phyloP scores from a whole-genome alignment of 1,284 basidiomycete species.

The Marasmius sp. region DNA sequence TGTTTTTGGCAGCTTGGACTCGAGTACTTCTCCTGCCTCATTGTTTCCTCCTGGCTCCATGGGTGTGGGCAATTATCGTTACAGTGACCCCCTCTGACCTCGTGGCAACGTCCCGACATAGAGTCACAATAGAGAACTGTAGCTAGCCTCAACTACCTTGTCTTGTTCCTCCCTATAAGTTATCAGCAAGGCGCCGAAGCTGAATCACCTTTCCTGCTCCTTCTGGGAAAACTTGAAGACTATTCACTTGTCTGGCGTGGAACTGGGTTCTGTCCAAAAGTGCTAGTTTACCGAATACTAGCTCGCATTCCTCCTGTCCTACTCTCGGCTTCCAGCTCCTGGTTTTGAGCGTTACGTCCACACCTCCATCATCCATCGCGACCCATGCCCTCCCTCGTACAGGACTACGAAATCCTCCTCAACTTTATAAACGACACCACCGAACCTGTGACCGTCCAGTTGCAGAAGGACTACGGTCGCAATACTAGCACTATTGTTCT shows the following conservation, averaged over 20 bases:
- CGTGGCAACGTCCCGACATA: neutral
- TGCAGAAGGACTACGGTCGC: slow-evolving; percentile 62
- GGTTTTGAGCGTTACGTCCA: neutral
- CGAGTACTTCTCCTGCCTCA: neutral
- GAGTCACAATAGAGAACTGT: neutral
- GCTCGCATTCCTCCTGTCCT: neutral
- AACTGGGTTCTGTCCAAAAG: too few relatives aligned
- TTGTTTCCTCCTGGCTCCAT: slow-evolving; percentile 1
- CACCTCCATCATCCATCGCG: neutral
- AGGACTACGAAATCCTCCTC: slow-evolving; percentile 63
- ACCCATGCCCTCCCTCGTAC: slow-evolving; percentile 41
- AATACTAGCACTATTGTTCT: slow-evolving; percentile 53
- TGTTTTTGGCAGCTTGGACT: neutral
- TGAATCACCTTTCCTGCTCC: neutral
- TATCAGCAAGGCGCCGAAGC: neutral
- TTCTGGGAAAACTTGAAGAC: too few relatives aligned
- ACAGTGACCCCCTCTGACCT: neutral
- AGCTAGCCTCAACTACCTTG: neutral
- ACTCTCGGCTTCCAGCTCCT: too few relatives aligned
- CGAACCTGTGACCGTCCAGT: slow-evolving; percentile 63
- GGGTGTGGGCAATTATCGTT: neutral
- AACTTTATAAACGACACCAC: slow-evolving; percentile 70
- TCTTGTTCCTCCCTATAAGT: neutral
- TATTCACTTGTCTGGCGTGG: too few relatives aligned
- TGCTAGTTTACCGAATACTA: too few relatives aligned